Evolutionary conservation across 805 yeast genomes (phyloP).

Genomic region (Candida ficus): DNA sequence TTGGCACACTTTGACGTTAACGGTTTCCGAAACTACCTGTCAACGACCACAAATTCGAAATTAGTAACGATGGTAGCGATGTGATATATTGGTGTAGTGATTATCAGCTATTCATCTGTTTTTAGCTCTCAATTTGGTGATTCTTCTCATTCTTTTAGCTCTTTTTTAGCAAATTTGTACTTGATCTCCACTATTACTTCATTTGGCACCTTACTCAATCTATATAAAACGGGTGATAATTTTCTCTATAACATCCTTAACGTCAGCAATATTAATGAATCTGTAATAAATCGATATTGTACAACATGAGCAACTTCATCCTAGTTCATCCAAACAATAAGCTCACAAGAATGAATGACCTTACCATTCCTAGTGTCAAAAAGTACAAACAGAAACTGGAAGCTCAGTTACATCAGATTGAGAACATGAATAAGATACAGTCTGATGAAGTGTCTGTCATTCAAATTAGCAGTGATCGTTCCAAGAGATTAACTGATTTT

Average conservation of each 20-base stretch:
- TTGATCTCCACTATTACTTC: background rate
- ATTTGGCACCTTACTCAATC: background rate
- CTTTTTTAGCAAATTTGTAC: background rate
- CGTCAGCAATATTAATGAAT: no score
- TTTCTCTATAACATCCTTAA: background rate
- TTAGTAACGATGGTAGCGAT: no score
- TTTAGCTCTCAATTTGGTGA: background rate
- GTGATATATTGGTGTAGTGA: no score
- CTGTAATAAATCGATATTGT: background rate
- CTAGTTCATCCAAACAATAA: slow-evolving; percentile 23
- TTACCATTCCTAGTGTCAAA: slow-evolving; percentile 20
- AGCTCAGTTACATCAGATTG: slow-evolving; percentile 10
- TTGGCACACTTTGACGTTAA: no score
- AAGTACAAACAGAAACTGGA: slow-evolving; percentile 11
- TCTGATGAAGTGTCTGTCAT: no score
- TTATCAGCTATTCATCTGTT: background rate
- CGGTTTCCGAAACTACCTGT: no score
- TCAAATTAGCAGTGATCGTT: no score
- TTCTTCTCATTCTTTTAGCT: background rate
- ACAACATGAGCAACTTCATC: slow-evolving; percentile 5
- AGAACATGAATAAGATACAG: slow-evolving; percentile 1
- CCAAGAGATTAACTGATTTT: slow-evolving; percentile 5
- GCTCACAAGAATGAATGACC: slow-evolving; percentile 18
- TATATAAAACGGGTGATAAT: background rate
- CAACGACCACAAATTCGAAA: no score